Percentiles rank a stretch among this genome's conserved stretches.
Evolutionary conservation across 495 filamentous ascomycete genomes (phyloP).

Genomic region (Podospora sp.): DNA sequence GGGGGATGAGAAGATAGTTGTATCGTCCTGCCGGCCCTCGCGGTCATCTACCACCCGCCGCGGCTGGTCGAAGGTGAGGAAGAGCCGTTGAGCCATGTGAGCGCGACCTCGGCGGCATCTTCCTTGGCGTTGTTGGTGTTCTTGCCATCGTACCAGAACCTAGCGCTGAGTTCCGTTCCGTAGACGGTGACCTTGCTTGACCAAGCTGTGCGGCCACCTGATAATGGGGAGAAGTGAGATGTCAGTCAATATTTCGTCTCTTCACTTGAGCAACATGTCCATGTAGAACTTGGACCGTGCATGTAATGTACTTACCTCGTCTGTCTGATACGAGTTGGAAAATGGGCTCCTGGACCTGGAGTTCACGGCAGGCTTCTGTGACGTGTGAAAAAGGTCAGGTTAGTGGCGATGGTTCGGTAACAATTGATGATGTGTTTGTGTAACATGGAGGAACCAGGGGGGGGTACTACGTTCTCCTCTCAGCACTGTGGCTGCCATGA

Average conservation of each 20-base stretch:
- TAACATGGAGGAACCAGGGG: neutral
- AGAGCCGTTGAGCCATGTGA: conserved; percentile 49
- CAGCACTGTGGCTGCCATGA: neutral
- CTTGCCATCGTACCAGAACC: conserved; percentile 91
- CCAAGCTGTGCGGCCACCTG: conserved; percentile 92
- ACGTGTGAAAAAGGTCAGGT: conserved; percentile 1
- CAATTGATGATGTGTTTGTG: neutral
- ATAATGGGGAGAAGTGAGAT: neutral
- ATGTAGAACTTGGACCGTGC: neutral
- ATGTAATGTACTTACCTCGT: conserved; percentile 60
- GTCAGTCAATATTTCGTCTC: neutral
- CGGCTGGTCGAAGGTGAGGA: conserved; percentile 20
- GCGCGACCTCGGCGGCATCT: conserved; percentile 79
- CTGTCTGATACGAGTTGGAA: conserved; percentile 77
- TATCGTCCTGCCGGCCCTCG: neutral
- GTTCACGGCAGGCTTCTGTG: conserved; percentile 62
- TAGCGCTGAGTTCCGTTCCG: conserved; percentile 60
- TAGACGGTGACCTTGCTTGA: conserved; percentile 69
- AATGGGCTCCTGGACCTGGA: conserved; percentile 57
- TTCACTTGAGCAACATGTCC: conserved; percentile 1
- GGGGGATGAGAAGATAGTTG: neutral
- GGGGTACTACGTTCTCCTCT: neutral
- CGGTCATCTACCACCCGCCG: conserved; percentile 15
- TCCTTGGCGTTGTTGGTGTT: conserved; percentile 86
- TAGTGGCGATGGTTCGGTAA: conserved; percentile 1